Base-by-base conservation (phyloP, 371 early-diverging fungal genomes). In the Syncephalis plumigaleata region DNA sequence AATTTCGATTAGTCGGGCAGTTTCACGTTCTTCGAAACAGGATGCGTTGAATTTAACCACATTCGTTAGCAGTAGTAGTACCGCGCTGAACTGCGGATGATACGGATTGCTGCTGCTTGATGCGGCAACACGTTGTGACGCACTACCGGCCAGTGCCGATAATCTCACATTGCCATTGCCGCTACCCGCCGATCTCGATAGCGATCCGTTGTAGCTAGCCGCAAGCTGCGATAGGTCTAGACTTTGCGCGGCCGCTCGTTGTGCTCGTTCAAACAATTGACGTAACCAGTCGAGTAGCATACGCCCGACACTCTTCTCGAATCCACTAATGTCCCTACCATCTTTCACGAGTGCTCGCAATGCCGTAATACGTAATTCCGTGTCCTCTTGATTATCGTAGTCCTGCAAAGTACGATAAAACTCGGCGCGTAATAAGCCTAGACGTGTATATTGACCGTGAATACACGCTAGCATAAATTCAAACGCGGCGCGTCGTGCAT, bases 1-100 rank as follows among this genome's bases (percentile, higher is more conserved):
- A 1, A 71, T 68, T 9, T 63, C 49, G 23, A 81, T 64, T 51
- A 79, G 63, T 18, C 61, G 45, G 0, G 73, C 56, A 24, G 79
- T 75, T 51, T 76, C 75, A 9, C 52, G 46, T 44, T 73, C 73
- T 47, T 75, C 76, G 49, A 83, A 70, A 49, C 68, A 58, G 15
- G 75, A 71, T 64, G 73, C 78, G 55, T 78, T 78, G 57, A 77
- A 83, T 56, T 74, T 75, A 55, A 73, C 66, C 3, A 77, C 68
- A 21, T 70, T 67, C 39, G 69, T 68, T 15, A 83, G 47, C 9
- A 83, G 58, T 22, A 63, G 66, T 44, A 76, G 53, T 15, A 73
- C 58, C n/a, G 70, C 65, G 16, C 67, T 60, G 24, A 75, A 64
- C 21, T 16, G 25, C 36, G 9, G 36, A 16, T 5, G 53, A 53